Base-by-base conservation (phyloP, 139 green algal species). In the Yamagishiella unicocca region DNA sequence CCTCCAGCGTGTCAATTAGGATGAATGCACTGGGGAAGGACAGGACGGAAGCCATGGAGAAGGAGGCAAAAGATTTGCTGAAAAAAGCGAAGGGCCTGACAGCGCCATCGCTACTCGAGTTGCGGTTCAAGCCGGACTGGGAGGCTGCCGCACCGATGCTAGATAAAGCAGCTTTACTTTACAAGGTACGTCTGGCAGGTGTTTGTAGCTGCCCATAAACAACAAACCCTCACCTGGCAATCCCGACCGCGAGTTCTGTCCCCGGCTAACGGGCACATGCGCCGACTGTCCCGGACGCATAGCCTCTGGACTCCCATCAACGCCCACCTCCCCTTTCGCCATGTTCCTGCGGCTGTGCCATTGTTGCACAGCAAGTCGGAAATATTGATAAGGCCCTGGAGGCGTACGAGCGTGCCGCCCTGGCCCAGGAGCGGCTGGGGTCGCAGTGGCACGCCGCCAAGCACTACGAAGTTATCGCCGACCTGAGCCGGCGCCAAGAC, bases 371-470 rank as follows among this genome's bases (percentile, higher is more conserved):
- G 95, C 89, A 95, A 94, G 22, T 33, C 0, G 90, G 89, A n/a
- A 79, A 92, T 29, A 58, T 90, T 25, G 88, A 90, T 17, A 93
- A 93, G 66, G 92, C 94, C 4, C 78, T 92, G 37, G 87, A 92
- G 21, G 92, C 93, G 10, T 96, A 92, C 35, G 95, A 98, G 88
- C 90, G 85, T 21, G 95, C 96, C 58, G 92, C 95, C 2, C 82
- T 87, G 25, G 94, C 94, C 0, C 94, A 97, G 42, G 92, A 96
- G 40, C 89, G 92, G 62, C 90, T 96, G 58, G 90, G 91, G 9
- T 96, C 93, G 1, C 73, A 86, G 0, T 98, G 93, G 93, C 95
- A 98, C 58, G 94, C 96, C 5, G 96, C 88, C 24, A 97, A 97
- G 87, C 89, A 94, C 79, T 54, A 96, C 46, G 93, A 95, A 80